A percentile compares a stretch with the other conserved stretches of the same genome.
phyloP scores from a whole-genome alignment of 1,284 basidiomycete species.

The Irpex sp. region DNA sequence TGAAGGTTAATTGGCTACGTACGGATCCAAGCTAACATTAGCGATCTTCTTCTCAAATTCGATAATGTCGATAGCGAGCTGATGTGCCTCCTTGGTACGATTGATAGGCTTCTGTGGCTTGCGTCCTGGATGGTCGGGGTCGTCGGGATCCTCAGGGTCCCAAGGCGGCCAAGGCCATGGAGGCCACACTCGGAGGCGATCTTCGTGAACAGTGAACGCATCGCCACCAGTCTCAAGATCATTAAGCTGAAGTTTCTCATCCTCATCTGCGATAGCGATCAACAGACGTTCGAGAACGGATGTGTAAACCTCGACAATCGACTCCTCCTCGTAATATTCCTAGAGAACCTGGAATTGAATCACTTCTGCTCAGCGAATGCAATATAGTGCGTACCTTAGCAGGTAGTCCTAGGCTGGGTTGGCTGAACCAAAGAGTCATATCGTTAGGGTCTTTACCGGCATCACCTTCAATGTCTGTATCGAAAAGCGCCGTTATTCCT shows the following conservation, averaged over 20 bases:
- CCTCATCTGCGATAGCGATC: conserved; percentile 53
- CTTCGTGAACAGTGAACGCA: conserved; percentile 47
- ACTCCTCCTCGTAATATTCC: conserved; percentile 89
- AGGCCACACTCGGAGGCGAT: conserved; percentile 63
- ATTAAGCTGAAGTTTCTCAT: conserved; percentile 33
- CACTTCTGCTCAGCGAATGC: neutral
- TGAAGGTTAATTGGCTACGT: conserved; percentile 24
- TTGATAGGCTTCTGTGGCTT: conserved; percentile 32
- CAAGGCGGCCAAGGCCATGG: conserved; percentile 88
- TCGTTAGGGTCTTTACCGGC: conserved; percentile 85
- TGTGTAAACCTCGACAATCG: conserved; percentile 69
- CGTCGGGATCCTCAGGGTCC: conserved; percentile 58
- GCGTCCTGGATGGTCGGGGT: conserved; percentile 35
- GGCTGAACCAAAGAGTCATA: conserved; percentile 86
- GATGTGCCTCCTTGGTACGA: conserved; percentile 45
- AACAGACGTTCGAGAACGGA: conserved; percentile 70
- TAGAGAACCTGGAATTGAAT: conserved; percentile 25
- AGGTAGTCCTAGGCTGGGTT: conserved; percentile 83
- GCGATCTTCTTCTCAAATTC: conserved; percentile 83
- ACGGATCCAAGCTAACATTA: conserved; percentile 77
- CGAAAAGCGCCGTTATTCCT: conserved; percentile 81
- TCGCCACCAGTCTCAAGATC: conserved; percentile 7
- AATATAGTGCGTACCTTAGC: conserved; percentile 59
- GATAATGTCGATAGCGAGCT: conserved; percentile 74
- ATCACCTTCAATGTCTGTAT: conserved; percentile 83